Conservation (phyloP, 768 basidiomycete genomes). For the Paxillus involutus region DNA sequence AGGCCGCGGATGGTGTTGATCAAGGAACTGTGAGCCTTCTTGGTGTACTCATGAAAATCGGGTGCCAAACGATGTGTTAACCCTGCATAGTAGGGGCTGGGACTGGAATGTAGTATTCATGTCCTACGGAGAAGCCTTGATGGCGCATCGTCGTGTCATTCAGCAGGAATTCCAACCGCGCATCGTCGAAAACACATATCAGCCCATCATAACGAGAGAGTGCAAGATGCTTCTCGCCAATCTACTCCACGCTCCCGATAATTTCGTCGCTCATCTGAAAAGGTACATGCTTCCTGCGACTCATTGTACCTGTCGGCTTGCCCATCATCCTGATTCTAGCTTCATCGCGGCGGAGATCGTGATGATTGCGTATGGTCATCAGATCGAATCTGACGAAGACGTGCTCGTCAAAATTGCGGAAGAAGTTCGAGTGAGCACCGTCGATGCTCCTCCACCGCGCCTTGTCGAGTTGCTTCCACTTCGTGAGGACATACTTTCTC, state of each 20-base stretch:
- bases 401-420: slow-evolving; percentile 28
- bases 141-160: too few species aligned
- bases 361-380: slow-evolving; percentile 37
- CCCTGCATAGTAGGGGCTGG: background rate
- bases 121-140: background rate
- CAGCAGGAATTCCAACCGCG: too few species aligned
- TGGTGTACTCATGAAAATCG: background rate
- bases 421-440: slow-evolving; percentile 11
- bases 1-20: too few species aligned
- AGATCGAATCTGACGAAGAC: slow-evolving; percentile 32
- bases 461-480: slow-evolving; percentile 9
- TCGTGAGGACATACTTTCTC: background rate
- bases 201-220: background rate
- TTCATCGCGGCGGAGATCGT: slow-evolving; percentile 15
- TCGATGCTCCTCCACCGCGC: background rate
- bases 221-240: background rate
- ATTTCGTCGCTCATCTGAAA: background rate
- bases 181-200: background rate
- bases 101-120: background rate
- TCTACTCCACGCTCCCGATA: background rate
- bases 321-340: too few species aligned
- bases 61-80: background rate
- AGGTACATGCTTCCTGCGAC: too few species aligned
- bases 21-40: slow-evolving; percentile 1
- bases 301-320: background rate